Evolutionary conservation across 2,329 filamentous ascomycete species (phyloP).

Genomic region (Colletotrichum graminicola): DNA sequence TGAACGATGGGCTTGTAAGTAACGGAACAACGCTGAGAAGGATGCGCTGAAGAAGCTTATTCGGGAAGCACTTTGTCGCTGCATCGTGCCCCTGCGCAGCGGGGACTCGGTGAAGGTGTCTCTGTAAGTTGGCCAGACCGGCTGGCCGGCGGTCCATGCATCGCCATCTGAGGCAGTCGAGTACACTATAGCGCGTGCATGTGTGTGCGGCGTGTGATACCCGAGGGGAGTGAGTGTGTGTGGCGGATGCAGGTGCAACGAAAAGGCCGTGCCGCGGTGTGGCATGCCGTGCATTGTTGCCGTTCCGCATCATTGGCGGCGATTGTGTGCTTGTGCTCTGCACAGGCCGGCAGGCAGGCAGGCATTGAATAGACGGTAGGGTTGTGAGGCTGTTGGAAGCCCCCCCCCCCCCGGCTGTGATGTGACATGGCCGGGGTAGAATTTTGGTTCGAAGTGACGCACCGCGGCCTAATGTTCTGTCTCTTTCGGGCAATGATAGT

Average conservation of each 20-base stretch:
- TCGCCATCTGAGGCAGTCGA: not conserved
- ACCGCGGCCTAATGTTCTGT: conserved; percentile 29
- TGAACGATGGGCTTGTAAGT: not conserved
- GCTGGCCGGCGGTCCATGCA: not conserved
- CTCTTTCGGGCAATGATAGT: conserved; percentile 1
- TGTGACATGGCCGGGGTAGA: conserved; percentile 19
- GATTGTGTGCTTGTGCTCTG: not conserved
- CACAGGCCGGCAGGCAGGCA: not conserved
- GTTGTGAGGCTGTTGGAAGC: not conserved
- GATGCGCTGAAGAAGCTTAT: not conserved
- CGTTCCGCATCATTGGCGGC: conserved; percentile 10
- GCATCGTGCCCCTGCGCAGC: not conserved
- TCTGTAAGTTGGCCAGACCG: not conserved
- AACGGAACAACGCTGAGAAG: not conserved
- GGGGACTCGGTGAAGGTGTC: not conserved
- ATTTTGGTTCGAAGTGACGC: conserved; percentile 33
- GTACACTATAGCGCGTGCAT: not conserved
- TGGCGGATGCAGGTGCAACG: conserved; percentile 18
- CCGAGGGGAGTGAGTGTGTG: not conserved
- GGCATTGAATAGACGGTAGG: not conserved
- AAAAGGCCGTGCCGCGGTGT: not conserved
- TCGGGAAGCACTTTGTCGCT: not conserved
- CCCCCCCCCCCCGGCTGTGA: conserved; percentile 10
- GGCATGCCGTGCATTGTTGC: not conserved
- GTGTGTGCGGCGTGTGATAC: not conserved